Conservation (phyloP, 1,284 basidiomycete species). For the Pyrrhoderma noxium region DNA sequence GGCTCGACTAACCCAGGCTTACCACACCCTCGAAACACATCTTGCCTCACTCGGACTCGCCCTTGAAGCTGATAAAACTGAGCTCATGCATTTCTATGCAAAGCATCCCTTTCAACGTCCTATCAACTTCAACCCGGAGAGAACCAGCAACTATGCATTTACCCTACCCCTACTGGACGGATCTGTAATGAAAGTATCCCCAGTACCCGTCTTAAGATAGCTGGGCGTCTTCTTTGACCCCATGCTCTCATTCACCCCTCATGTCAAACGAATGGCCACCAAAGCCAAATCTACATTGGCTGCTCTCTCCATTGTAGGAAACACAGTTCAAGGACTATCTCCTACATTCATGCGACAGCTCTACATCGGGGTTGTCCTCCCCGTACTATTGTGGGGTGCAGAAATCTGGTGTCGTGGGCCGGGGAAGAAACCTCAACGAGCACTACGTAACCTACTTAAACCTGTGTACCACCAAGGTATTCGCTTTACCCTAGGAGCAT, state of each 20-base stretch:
- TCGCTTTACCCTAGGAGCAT: too few species aligned
- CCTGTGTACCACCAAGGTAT: neutral
- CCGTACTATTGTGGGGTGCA: too few species aligned
- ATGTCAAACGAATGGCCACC: neutral
- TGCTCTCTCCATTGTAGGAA: neutral
- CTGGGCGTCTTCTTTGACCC: neutral
- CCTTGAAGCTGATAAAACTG: neutral
- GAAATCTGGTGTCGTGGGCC: too few species aligned
- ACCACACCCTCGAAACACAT: neutral
- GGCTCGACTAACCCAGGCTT: neutral
- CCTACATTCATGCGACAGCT: too few species aligned
- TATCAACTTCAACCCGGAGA: too few species aligned
- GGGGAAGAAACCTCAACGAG: too few species aligned
- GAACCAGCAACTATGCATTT: too few species aligned
- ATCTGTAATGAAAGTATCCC: neutral
- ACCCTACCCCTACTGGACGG: too few species aligned
- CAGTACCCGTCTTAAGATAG: neutral
- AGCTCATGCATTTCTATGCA: neutral
- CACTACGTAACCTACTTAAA: too few species aligned
- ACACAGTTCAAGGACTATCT: too few species aligned
- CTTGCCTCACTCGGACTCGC: neutral
- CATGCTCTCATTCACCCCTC: neutral
- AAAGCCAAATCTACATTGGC: neutral
- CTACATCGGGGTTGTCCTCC: too few species aligned
- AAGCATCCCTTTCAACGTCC: too few species aligned